Base-by-base conservation (phyloP, 1,284 basidiomycete genomes). In the Trichosporon sp. region DNA sequence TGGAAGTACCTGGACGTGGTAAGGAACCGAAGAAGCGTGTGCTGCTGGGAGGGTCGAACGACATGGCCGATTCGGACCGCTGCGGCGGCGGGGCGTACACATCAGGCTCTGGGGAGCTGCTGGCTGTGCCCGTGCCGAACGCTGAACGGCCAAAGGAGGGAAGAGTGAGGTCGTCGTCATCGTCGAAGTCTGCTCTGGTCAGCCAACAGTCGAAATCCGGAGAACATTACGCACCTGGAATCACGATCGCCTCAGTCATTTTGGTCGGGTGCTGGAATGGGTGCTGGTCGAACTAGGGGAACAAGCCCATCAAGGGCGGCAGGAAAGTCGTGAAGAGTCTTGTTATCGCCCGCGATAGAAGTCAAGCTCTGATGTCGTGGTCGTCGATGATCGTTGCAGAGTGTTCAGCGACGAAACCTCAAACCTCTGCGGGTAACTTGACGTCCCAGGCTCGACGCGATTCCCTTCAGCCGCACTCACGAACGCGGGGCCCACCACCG, bases 91-190 rank as follows among this genome's bases (percentile, higher is more conserved):
- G 67, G 8, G 56, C 56, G 56, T 60, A 60, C 21, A 31, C 56
- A 66, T 58, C 72, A 32, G 62, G 65, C 56, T 68, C 73, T 23
- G 63, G 72, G 44, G 65, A 71, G 62, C 62, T 60, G 15, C 56
- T 60, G 15, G 56, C 70, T 65, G 53, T 70, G 2, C 66, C 68
- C 23, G 70, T 66, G 44, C 72, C 72, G 38, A 69, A 66, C 23
- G 72, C 27, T 15, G 74, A 71, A 4, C 80, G 78, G 18, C 69
- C 51, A 31, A 81, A 75, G 6, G 74, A 72, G 1, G 80, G 79
- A 3, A 80, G 64, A 21, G 73, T 72, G 18, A 75, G 73, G 70
- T 80, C 77, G 64, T 81, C 78, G 31, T 80, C 80, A 65, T 82
- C 81, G 58, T 82, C 81, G 64, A 80, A 74, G 69, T 80, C 79